Conservation (phyloP, 2,329 filamentous ascomycete species). For the Talaromyces sp. region DNA sequence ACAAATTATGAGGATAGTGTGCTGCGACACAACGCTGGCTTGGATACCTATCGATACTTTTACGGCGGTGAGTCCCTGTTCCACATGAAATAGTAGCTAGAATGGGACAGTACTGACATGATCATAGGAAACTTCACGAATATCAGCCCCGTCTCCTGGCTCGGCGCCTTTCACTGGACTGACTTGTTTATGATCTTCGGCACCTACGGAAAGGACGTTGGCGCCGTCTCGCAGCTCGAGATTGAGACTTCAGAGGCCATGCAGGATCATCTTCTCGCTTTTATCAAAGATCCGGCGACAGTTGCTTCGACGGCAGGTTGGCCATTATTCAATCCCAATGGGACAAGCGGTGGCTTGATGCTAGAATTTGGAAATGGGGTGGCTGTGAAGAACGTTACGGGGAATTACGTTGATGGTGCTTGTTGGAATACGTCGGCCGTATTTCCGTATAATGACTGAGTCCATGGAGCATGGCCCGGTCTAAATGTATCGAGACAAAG, state of each 20-base stretch:
- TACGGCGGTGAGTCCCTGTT: neutral
- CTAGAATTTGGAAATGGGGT: neutral
- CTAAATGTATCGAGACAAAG: neutral
- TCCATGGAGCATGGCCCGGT: neutral
- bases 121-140: neutral
- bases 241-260: constrained; percentile 22
- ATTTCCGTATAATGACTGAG: neutral
- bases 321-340: constrained; percentile 11
- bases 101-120: neutral
- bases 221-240: constrained; percentile 18
- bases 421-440: neutral
- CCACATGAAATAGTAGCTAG: neutral
- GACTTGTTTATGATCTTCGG: constrained; percentile 25
- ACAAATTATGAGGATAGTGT: constrained; percentile 20
- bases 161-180: neutral
- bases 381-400: neutral
- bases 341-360: neutral
- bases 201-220: constrained; percentile 14
- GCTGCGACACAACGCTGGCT: constrained; percentile 15
- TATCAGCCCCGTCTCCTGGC: neutral
- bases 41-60: constrained; percentile 37
- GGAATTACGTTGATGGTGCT: neutral
- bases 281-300: constrained; percentile 21
- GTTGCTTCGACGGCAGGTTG: constrained; percentile 15
- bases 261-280: constrained; percentile 28